phyloP scores from a whole-genome alignment of 75 land plant genomes.

The Picea glauca region DNA sequence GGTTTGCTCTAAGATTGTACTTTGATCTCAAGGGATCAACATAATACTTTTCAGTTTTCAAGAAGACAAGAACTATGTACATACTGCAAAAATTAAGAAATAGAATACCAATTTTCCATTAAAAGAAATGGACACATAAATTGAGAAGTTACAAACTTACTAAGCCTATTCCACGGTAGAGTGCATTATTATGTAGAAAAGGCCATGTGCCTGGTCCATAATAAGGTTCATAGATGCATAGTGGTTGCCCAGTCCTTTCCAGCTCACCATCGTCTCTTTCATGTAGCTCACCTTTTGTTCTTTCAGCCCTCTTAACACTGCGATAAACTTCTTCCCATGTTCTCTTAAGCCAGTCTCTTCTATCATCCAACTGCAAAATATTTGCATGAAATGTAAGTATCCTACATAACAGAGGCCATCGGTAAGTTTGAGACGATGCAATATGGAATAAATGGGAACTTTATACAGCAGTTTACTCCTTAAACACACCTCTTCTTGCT shows the following conservation, averaged over 20 bases:
- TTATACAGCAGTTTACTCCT: background rate
- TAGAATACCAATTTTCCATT: background rate
- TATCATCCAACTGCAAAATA: constrained; percentile 71
- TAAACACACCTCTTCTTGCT: constrained; percentile 73
- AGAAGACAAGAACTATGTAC: background rate
- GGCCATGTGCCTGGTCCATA: constrained; percentile 90
- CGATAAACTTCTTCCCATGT: constrained; percentile 95
- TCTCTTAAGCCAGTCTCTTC: constrained; percentile 67
- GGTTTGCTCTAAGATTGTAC: background rate
- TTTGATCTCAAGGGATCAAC: background rate
- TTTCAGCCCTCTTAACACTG: constrained; percentile 77
- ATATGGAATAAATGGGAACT: background rate
- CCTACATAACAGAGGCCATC: background rate
- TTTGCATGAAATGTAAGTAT: background rate
- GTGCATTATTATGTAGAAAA: constrained; percentile 65
- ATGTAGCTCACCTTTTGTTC: constrained; percentile 71
- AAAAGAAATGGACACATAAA: constrained; percentile 1
- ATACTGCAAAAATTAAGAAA: background rate
- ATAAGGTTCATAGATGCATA: constrained; percentile 97
- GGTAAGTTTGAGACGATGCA: background rate
- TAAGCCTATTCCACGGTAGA: constrained; percentile 90
- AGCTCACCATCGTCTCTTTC: constrained; percentile 94
- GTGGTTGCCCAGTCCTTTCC: constrained; percentile 87
- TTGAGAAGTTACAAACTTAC: constrained; percentile 34
- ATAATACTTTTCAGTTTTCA: background rate